These are phyloP conservation scores for Microcyclosporella mali DNA, from an alignment of 2,329 filamentous ascomycete genomes.

Conservation along the genomic window DNA sequence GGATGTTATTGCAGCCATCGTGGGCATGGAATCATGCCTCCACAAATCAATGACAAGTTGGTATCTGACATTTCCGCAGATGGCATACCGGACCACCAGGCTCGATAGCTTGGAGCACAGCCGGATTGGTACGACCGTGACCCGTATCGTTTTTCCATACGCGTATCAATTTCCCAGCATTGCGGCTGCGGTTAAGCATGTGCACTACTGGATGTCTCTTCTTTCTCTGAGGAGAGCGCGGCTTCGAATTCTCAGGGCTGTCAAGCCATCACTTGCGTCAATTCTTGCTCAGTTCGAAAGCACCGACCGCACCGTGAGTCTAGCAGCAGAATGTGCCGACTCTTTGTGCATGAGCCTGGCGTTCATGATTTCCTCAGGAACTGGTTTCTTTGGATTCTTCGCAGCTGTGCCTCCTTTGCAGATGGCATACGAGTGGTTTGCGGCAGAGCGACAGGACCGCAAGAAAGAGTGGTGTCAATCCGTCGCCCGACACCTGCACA, in stretches of 20 bases:
- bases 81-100: neutral
- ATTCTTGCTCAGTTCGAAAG: neutral
- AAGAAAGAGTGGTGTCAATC: too few species aligned
- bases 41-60: neutral
- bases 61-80: neutral
- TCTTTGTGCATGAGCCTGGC: constrained; percentile 9
- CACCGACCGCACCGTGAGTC: neutral
- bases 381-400: too few species aligned
- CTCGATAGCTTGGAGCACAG: neutral
- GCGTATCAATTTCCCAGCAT: constrained; percentile 4
- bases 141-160: neutral
- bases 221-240: constrained; percentile 2
- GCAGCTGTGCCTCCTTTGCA: too few species aligned
- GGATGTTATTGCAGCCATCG: too few species aligned
- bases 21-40: too few species aligned
- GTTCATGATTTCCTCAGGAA: neutral
- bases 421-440: too few species aligned
- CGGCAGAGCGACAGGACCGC: too few species aligned
- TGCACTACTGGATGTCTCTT: constrained; percentile 10
- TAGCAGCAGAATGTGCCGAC: constrained; percentile 6
- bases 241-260: constrained; percentile 1
- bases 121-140: neutral
- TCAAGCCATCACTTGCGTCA: constrained; percentile 3
- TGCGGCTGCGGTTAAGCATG: constrained; percentile 4
- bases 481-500: too few species aligned